These are phyloP conservation scores for Carex pumila DNA, from an alignment of 176 grass and related monocot genomes.

Conservation along the genomic window DNA sequence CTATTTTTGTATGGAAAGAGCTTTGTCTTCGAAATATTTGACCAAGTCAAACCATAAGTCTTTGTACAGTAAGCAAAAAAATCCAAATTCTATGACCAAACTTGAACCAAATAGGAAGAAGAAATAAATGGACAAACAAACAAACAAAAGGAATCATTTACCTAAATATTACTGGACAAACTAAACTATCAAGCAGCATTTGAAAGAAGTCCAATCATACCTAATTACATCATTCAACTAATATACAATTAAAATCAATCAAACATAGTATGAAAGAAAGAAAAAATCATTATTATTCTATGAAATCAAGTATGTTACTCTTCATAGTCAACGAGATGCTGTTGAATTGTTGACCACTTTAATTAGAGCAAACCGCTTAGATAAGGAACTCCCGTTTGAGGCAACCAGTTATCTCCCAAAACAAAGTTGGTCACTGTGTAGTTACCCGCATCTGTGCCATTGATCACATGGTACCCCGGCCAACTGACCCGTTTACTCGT, in stretches of 20 bases:
- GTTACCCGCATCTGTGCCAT: conserved; percentile 39
- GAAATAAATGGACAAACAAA: not conserved
- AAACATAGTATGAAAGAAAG: not conserved
- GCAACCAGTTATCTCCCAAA: conserved; percentile 78
- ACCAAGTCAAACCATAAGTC: not conserved
- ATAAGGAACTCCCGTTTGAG: conserved; percentile 74
- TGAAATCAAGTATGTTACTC: not conserved
- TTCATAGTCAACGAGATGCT: not conserved
- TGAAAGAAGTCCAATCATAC: not conserved
- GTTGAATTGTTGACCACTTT: not conserved
- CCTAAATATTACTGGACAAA: not conserved
- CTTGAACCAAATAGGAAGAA: not conserved
- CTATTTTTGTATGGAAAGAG: not conserved
- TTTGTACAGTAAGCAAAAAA: not conserved
- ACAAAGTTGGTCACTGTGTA: conserved; percentile 82
- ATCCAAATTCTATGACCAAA: not conserved
- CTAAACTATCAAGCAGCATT: not conserved
- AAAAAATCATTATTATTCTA: not conserved
- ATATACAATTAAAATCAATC: not conserved
- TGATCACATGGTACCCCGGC: conserved; percentile 68
- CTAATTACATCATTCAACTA: not conserved
- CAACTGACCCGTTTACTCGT: conserved; percentile 52
- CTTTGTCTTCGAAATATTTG: not conserved
- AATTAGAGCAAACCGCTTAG: conserved; percentile 43
- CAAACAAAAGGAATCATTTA: not conserved